phyloP scores from a whole-genome alignment of 2,329 filamentous ascomycete species.

The Neurospora crassa region DNA sequence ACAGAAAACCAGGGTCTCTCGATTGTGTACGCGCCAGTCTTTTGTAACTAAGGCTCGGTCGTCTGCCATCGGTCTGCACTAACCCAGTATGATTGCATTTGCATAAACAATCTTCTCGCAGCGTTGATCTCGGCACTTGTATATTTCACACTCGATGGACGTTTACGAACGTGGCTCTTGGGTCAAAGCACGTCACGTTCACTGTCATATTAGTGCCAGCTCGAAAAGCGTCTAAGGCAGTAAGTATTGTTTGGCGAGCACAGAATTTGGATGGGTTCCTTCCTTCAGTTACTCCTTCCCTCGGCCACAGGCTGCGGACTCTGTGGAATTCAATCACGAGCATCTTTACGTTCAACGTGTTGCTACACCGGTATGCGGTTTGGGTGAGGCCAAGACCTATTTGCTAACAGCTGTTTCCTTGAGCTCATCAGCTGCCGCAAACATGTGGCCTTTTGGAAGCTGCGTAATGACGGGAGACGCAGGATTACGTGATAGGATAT shows the following conservation, averaged over 20 bases:
- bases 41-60: background rate
- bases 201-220: background rate
- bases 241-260: background rate
- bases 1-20: background rate
- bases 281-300: background rate
- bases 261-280: background rate
- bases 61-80: background rate
- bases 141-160: background rate
- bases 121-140: background rate
- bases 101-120: background rate
- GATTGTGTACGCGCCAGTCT: background rate
- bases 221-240: no score
- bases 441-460: slow-evolving; percentile 12
- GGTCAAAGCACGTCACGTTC: background rate
- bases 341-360: background rate
- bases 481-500: slow-evolving; percentile 14
- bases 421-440: slow-evolving; percentile 11
- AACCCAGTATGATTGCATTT: background rate
- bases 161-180: background rate
- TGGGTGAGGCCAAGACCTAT: background rate
- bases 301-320: background rate
- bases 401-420: background rate
- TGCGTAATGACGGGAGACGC: slow-evolving; percentile 4
- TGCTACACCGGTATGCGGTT: background rate
- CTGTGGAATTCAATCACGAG: background rate